Conservation (phyloP, 345 rosid genomes). For the Eucalyptus albens region DNA sequence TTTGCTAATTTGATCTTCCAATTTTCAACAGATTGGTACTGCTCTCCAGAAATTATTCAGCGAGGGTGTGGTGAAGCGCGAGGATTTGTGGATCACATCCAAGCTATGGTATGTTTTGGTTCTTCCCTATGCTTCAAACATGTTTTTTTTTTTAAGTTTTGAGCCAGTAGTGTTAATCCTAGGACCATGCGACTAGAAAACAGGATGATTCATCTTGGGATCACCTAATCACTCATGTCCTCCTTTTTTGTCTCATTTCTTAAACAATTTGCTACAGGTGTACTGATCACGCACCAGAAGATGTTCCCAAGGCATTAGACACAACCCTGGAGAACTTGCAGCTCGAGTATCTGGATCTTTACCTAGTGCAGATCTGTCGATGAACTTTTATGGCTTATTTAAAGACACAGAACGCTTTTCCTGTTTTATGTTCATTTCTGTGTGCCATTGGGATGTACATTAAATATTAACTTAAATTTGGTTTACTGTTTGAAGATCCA, state of each 20-base stretch:
- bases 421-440: not conserved
- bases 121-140: not conserved
- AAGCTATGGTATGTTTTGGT: constrained; percentile 45
- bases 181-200: not conserved
- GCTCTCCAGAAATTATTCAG: constrained; percentile 53
- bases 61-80: constrained; percentile 70
- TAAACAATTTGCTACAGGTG: constrained; percentile 13
- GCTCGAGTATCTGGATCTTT: constrained; percentile 62
- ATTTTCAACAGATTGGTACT: constrained; percentile 42
- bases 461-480: not conserved
- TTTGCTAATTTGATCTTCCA: not conserved
- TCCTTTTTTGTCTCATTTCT: not conserved
- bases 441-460: not conserved
- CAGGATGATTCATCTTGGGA: not conserved
- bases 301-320: constrained; percentile 47
- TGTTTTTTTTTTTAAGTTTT: not conserved
- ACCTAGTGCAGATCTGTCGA: constrained; percentile 36
- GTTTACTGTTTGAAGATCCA: constrained; percentile 39
- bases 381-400: too few relatives aligned
- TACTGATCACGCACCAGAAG: constrained; percentile 50
- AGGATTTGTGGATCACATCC: constrained; percentile 63
- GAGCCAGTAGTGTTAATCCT: not conserved
- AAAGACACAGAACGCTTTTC: not conserved
- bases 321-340: constrained; percentile 56
- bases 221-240: not conserved